Evolutionary conservation across 768 basidiomycete genomes (phyloP).

Genomic region (Amanita muscaria): DNA sequence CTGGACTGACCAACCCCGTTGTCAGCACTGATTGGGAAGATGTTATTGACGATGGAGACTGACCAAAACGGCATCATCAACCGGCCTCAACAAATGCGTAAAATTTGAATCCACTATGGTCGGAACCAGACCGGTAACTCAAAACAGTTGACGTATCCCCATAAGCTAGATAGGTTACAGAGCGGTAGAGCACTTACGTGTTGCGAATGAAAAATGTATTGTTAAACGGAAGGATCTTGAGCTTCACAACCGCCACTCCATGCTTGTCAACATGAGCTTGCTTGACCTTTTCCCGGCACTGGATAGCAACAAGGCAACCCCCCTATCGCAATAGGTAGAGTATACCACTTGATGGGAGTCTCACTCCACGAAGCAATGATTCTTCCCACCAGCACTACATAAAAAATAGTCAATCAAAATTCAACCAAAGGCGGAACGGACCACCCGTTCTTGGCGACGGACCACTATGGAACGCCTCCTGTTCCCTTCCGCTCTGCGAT

Average conservation of each 20-base stretch:
- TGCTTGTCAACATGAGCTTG: slow-evolving; percentile 63
- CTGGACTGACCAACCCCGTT: slow-evolving; percentile 64
- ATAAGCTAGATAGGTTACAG: slow-evolving; percentile 86
- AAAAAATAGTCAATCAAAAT: slow-evolving; percentile 10
- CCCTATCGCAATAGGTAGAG: slow-evolving; percentile 83
- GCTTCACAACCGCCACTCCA: slow-evolving; percentile 69
- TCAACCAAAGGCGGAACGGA: too few species aligned
- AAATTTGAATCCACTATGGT: slow-evolving; percentile 77
- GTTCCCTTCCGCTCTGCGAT: too few species aligned
- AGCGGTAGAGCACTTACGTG: slow-evolving; percentile 69
- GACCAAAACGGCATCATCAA: slow-evolving; percentile 68
- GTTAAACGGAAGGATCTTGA: slow-evolving; percentile 37
- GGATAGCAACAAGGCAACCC: slow-evolving; percentile 75
- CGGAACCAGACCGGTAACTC: slow-evolving; percentile 93
- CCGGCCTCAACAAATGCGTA: slow-evolving; percentile 90
- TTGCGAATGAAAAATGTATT: too few species aligned
- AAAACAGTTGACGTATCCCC: slow-evolving; percentile 93
- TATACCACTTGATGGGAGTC: slow-evolving; percentile 94
- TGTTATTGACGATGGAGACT: slow-evolving; percentile 13
- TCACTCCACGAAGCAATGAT: slow-evolving; percentile 72
- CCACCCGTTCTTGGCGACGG: slow-evolving; percentile 15
- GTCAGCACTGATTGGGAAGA: neutral
- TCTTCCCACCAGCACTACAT: slow-evolving; percentile 32
- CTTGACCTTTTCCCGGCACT: slow-evolving; percentile 55
- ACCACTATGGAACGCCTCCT: slow-evolving; percentile 1